Conservation (phyloP, 2,329 filamentous ascomycete species). For the Beauveria sp. region DNA sequence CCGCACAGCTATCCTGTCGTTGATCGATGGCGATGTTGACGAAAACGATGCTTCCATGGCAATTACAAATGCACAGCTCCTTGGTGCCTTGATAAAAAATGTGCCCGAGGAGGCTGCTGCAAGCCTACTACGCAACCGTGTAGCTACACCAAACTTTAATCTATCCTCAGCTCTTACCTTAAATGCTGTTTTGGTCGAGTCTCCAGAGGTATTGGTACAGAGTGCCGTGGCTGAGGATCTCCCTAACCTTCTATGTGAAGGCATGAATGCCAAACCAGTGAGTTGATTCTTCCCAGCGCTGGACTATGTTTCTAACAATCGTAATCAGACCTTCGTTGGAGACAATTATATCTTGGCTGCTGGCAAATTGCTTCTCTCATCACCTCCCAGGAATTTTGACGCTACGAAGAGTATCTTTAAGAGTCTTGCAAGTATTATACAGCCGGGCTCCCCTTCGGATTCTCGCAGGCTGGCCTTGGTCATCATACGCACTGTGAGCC, state of each 20-base stretch:
- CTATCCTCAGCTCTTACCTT: conserved; percentile 76
- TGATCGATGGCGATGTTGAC: conserved; percentile 81
- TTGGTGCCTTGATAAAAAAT: conserved; percentile 84
- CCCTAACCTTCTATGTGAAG: conserved; percentile 68
- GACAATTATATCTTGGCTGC: conserved; percentile 85
- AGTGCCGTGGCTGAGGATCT: conserved; percentile 64
- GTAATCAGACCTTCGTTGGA: conserved; percentile 64
- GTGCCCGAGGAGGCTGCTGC: conserved; percentile 64
- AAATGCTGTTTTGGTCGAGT: conserved; percentile 81
- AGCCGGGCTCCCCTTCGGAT: conserved; percentile 71
- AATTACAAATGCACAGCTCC: conserved; percentile 81
- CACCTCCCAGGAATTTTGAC: conserved; percentile 64
- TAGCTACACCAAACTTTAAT: conserved; percentile 68
- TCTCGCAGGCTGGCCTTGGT: conserved; percentile 81
- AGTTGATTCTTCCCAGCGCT: conserved; percentile 26
- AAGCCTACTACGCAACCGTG: conserved; percentile 56
- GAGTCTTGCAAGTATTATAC: conserved; percentile 64
- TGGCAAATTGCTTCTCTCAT: conserved; percentile 77
- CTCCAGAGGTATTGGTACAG: conserved; percentile 60
- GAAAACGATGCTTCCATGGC: conserved; percentile 70
- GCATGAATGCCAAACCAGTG: conserved; percentile 69
- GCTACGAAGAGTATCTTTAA: conserved; percentile 73
- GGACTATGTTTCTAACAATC: background rate
- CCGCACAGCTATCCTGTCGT: conserved; percentile 70
- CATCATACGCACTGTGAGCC: conserved; percentile 75